These are phyloP conservation scores for Podila minutissima DNA, from an alignment of 192 early-diverging fungal genomes.

Conservation along the genomic window DNA sequence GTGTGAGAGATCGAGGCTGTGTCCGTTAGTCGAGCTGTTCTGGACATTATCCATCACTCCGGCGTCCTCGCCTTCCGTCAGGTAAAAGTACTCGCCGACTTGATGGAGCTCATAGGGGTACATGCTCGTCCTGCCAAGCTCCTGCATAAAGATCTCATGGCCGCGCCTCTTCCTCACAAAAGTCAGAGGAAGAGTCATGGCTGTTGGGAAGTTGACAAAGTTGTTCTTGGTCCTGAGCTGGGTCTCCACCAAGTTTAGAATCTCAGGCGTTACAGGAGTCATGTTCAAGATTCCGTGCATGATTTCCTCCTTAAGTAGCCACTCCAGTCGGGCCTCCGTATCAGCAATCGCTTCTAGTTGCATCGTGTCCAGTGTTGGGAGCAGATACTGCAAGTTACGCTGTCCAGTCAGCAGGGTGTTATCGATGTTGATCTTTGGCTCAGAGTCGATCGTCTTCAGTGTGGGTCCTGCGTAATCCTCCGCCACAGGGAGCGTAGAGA, in stretches of 20 bases:
- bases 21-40: slow-evolving; percentile 7
- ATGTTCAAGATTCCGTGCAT: slow-evolving; percentile 74
- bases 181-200: slow-evolving; percentile 56
- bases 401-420: slow-evolving; percentile 11
- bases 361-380: slow-evolving; percentile 41
- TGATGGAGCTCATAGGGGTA: slow-evolving; percentile 59
- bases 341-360: slow-evolving; percentile 70
- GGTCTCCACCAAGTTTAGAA: slow-evolving; percentile 59
- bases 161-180: slow-evolving; percentile 62
- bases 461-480: slow-evolving; percentile 51
- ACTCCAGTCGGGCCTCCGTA: slow-evolving; percentile 64
- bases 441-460: slow-evolving; percentile 43
- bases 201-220: slow-evolving; percentile 67
- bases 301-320: slow-evolving; percentile 79
- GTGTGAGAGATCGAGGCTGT: background rate
- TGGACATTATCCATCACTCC: slow-evolving; percentile 3
- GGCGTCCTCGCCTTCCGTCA: slow-evolving; percentile 45
- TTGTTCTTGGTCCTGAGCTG: slow-evolving; percentile 64
- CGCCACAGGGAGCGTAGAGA: slow-evolving; percentile 67
- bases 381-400: slow-evolving; percentile 30
- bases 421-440: slow-evolving; percentile 40
- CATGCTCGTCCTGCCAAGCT: slow-evolving; percentile 56
- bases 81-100: slow-evolving; percentile 63
- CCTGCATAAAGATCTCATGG: slow-evolving; percentile 61
- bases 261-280: slow-evolving; percentile 59